phyloP scores from a whole-genome alignment of 495 filamentous ascomycete species.

The Cercophora scortea region DNA sequence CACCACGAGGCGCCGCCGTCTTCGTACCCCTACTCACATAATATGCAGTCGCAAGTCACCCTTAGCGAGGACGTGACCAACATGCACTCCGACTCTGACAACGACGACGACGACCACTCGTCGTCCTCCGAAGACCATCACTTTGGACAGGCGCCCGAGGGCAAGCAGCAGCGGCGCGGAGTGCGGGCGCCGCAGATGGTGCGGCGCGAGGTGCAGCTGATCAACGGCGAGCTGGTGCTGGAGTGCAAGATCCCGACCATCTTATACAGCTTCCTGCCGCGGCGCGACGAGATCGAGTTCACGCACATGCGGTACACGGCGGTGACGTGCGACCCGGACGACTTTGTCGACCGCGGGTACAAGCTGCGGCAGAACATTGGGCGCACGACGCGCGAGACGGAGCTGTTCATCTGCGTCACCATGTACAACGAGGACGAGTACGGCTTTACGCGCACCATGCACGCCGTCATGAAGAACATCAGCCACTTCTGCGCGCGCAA shows the following conservation, averaged over 20 bases:
- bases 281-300: conserved; percentile 89
- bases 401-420: conserved; percentile 94
- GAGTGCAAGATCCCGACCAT: conserved; percentile 99
- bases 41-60: conserved; percentile 50
- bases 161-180: conserved; percentile 74
- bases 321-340: conserved; percentile 97
- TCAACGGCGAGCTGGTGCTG: conserved; percentile 94
- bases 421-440: conserved; percentile 99
- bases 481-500: conserved; percentile 88
- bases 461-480: conserved; percentile 97
- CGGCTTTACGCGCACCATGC: conserved; percentile 95
- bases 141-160: conserved; percentile 82
- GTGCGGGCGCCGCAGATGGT: conserved; percentile 82
- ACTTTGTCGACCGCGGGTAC: conserved; percentile 82
- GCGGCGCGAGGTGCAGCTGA: conserved; percentile 88
- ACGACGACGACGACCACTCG: conserved; percentile 21
- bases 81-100: background rate
- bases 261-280: conserved; percentile 86
- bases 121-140: conserved; percentile 53
- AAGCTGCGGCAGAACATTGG: conserved; percentile 94
- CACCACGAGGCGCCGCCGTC: conserved; percentile 11
- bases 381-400: conserved; percentile 81
- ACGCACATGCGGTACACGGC: conserved; percentile 99
- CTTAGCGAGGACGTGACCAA: conserved; percentile 26
- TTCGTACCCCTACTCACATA: conserved; percentile 45